These are phyloP conservation scores for Hypoxylon subgilvum DNA, from an alignment of 495 filamentous ascomycete genomes.

Conservation along the genomic window DNA sequence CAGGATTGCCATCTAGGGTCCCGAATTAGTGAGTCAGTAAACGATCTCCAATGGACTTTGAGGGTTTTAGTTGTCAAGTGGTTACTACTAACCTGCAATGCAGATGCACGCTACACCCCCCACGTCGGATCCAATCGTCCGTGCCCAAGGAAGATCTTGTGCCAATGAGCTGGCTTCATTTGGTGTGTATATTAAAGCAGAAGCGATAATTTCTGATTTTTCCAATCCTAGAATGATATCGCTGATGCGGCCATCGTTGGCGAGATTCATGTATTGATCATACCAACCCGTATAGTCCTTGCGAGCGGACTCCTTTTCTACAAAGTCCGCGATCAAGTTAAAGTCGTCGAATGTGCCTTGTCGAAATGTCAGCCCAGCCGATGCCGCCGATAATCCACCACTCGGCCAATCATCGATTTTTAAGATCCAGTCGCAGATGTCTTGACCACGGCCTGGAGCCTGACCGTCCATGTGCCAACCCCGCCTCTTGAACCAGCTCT, in stretches of 20 bases:
- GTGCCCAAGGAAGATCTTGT: constrained; percentile 65
- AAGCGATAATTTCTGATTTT: constrained; percentile 55
- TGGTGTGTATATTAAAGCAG: constrained; percentile 62
- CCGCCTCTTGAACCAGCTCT: constrained; percentile 64
- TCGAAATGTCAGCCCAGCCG: constrained; percentile 50
- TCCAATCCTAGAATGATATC: constrained; percentile 59
- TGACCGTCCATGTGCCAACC: constrained; percentile 61
- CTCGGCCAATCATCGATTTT: constrained; percentile 59
- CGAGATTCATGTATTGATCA: constrained; percentile 59
- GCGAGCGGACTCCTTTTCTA: constrained; percentile 50
- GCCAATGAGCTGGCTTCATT: constrained; percentile 58
- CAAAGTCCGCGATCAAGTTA: constrained; percentile 58
- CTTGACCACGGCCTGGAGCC: constrained; percentile 51
- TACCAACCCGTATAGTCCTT: constrained; percentile 60
- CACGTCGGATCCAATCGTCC: constrained; percentile 58
- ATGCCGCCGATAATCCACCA: constrained; percentile 40
- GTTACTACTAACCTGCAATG: constrained; percentile 57
- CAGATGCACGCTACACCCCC: constrained; percentile 68
- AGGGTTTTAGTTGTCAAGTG: not conserved
- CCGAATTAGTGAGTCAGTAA: constrained; percentile 29
- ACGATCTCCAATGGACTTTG: constrained; percentile 3
- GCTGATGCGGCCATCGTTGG: constrained; percentile 50
- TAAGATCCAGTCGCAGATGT: constrained; percentile 64
- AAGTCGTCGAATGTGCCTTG: constrained; percentile 60
- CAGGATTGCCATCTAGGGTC: constrained; percentile 42